A percentile compares a stretch with the other conserved stretches of the same genome.
Conservation (phyloP, 306 rosid species). For the Vigna unguiculata region DNA sequence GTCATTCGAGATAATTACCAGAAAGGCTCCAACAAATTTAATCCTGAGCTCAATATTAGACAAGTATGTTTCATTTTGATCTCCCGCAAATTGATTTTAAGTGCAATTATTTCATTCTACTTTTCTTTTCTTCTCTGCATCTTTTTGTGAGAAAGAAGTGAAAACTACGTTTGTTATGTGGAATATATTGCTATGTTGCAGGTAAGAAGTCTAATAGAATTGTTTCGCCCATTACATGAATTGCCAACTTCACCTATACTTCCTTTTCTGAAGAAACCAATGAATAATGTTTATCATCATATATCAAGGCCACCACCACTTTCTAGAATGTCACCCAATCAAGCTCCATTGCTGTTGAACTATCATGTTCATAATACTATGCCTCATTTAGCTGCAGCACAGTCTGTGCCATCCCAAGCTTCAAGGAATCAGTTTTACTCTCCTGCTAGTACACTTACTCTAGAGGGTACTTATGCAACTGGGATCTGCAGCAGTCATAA, state of each 20-base stretch:
- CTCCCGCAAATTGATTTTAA: constrained; percentile 12
- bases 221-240: constrained; percentile 48
- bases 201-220: constrained; percentile 51
- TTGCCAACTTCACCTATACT: constrained; percentile 36
- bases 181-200: constrained; percentile 41
- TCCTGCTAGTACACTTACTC: constrained; percentile 8
- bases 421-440: constrained; percentile 42
- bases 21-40: constrained; percentile 51
- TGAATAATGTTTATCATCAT: constrained; percentile 33
- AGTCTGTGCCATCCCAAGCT: constrained; percentile 39
- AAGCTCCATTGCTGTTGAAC: constrained; percentile 33
- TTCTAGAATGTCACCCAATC: constrained; percentile 38
- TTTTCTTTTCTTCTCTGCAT: constrained; percentile 10
- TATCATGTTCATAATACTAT: constrained; percentile 6
- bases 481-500: constrained; percentile 13
- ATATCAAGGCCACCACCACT: constrained; percentile 24
- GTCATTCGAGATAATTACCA: constrained; percentile 55
- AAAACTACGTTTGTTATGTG: constrained; percentile 16
- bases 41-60: constrained; percentile 52
- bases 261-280: constrained; percentile 31
- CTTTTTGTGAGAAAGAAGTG: background rate
- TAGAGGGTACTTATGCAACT: constrained; percentile 38
- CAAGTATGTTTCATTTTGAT: constrained; percentile 48
- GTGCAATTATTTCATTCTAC: background rate
- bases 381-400: constrained; percentile 34